A percentile compares a stretch with the other conserved stretches of the same genome.
These are phyloP conservation scores for Lasiosphaeria miniovina DNA, from an alignment of 495 filamentous ascomycete species.

Conservation along the genomic window DNA sequence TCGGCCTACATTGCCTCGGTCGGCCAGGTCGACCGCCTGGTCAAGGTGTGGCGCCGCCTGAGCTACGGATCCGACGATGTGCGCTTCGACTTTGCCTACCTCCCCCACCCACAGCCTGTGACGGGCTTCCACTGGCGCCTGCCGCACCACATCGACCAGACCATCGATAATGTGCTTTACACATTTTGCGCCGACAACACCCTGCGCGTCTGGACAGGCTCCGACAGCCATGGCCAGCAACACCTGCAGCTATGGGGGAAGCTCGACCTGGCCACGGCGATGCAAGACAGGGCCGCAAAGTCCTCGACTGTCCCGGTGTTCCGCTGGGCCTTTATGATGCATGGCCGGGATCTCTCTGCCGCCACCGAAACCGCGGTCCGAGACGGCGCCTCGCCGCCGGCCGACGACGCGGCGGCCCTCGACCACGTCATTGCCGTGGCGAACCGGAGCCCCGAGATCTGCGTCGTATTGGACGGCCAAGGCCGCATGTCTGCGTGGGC, in stretches of 20 bases:
- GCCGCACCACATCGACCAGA: slow-evolving; percentile 71
- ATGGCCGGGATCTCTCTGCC: slow-evolving; percentile 73
- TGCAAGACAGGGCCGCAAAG: slow-evolving; percentile 56
- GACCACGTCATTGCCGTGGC: slow-evolving; percentile 85
- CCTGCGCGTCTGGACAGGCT: slow-evolving; percentile 78
- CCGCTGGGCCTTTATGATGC: slow-evolving; percentile 79
- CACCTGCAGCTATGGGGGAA: slow-evolving; percentile 77
- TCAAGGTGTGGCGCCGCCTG: slow-evolving; percentile 89
- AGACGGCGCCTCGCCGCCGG: slow-evolving; percentile 38
- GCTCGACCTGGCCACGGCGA: slow-evolving; percentile 72
- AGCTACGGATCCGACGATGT: slow-evolving; percentile 82
- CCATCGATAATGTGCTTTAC: slow-evolving; percentile 85
- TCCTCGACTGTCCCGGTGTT: slow-evolving; percentile 33
- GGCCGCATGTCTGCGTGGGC: slow-evolving; percentile 95
- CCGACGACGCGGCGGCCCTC: slow-evolving; percentile 62
- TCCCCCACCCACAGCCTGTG: slow-evolving; percentile 75
- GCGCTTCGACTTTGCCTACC: slow-evolving; percentile 86
- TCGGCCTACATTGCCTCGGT: slow-evolving; percentile 80
- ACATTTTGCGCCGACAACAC: slow-evolving; percentile 84
- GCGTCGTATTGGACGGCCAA: slow-evolving; percentile 75
- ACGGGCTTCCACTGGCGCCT: slow-evolving; percentile 83
- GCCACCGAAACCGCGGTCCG: slow-evolving; percentile 76
- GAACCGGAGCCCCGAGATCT: slow-evolving; percentile 81
- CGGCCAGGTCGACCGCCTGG: slow-evolving; percentile 73
- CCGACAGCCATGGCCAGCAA: slow-evolving; percentile 68